Evolutionary conservation across 2,329 filamentous ascomycete species (phyloP), one percentile per base, ranked within the genome.

Genomic region (Aspergillus tamarii): DNA sequence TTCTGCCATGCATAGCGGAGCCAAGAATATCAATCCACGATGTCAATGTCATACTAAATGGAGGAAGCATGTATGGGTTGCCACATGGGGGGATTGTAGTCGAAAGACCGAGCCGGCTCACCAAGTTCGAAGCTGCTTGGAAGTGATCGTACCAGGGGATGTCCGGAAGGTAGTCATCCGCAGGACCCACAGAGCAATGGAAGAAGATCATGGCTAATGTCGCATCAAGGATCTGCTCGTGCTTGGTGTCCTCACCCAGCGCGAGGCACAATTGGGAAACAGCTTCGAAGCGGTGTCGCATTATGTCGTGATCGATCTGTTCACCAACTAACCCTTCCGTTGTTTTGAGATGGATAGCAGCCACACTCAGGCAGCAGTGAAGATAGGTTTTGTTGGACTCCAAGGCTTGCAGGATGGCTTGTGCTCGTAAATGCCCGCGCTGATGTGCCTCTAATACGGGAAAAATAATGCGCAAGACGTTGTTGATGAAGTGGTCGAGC

Each of bases 61-160:
- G 91, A 6, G 91, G 88, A 66, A 89, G 89, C 9, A 81, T 73
- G 67, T 85, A 82, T n/a, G 84, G 82, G 68, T 89, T 85, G 57
- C 84, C 83, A 57, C 85, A 84, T 65, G 88, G 84, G 50, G 87
- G 83, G 60, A 94, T 87, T 55, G 89, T 78, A 45, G 85, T 84
- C 11, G 91, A 90, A 45, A 98, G 87, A 64, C 94, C 89, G 39
- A 98, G 89, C 80, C 92, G 94, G 76, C 91, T 88, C 28, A 97
- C 91, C 59, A 98, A 85, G 70, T 89, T 93, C 70, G 91, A 90
- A 23, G 91, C 94, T 4, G 94, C 94, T 77, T 96, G 91, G 82
- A 98, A 97, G 82, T 99, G 95, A 77, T 96, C 92, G 81, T 94
- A 92, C 95, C 95, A 99, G 26, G 94, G 89, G 71, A 98, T 96